Percentiles rank a stretch among this genome's conserved stretches.
Conservation (phyloP, 106 monocot species). For the Allium sativum region DNA sequence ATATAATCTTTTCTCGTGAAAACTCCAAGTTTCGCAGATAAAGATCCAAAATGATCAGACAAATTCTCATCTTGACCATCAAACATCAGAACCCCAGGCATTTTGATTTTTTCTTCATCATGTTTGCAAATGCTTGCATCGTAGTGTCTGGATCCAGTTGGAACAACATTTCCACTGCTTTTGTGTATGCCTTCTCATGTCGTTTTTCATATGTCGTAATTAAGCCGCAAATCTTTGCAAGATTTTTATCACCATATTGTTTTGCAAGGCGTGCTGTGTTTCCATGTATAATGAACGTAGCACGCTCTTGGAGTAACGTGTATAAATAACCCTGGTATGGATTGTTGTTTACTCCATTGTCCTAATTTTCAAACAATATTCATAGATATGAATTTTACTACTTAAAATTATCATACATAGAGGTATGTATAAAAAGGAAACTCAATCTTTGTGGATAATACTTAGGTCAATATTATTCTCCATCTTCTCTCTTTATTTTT, state of each 20-base stretch:
- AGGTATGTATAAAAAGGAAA: too few relatives aligned
- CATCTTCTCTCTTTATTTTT: too few relatives aligned
- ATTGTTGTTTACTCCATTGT: neutral
- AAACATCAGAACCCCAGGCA: conserved; percentile 15
- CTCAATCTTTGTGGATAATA: too few relatives aligned
- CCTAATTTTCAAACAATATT: neutral
- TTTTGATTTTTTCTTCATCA: conserved; percentile 11
- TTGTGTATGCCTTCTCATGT: conserved; percentile 11
- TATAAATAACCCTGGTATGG: conserved; percentile 9
- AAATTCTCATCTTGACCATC: conserved; percentile 14
- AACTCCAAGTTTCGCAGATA: conserved; percentile 6
- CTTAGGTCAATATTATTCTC: too few relatives aligned
- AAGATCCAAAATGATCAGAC: conserved; percentile 6
- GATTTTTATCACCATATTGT: conserved; percentile 4
- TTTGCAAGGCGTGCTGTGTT: conserved; percentile 13
- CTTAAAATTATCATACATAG: too few relatives aligned
- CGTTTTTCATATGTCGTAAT: conserved; percentile 15
- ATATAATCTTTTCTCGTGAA: conserved; percentile 11
- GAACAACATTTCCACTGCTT: conserved; percentile 4
- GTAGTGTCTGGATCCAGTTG: conserved; percentile 4
- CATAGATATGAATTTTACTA: too few relatives aligned
- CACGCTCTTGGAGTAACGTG: conserved; percentile 13
- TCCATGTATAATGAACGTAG: conserved; percentile 18
- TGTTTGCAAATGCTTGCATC: conserved; percentile 7
- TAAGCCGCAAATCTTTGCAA: conserved; percentile 15